Conservation (phyloP, 2,329 filamentous ascomycete genomes). For the Allantophomopsis lycopodina region DNA sequence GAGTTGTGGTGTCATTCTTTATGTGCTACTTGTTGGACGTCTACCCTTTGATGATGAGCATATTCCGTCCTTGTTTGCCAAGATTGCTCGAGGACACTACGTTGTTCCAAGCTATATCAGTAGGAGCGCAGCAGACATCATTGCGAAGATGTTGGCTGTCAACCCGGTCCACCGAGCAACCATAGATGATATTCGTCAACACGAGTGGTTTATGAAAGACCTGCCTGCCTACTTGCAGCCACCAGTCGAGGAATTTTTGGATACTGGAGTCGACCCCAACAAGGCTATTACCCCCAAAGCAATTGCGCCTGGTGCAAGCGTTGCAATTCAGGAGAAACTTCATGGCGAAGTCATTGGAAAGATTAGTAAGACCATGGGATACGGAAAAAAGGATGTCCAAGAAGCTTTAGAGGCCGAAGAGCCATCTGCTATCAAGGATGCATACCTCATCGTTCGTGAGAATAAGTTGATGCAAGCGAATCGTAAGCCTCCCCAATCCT, state of each 20-base stretch:
- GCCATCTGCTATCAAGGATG: conserved; percentile 96
- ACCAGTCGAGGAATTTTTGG: conserved; percentile 81
- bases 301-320: conserved; percentile 66
- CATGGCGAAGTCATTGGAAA: conserved; percentile 90
- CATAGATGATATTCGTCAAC: conserved; percentile 82
- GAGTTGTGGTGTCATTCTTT: conserved; percentile 89
- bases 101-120: conserved; percentile 87
- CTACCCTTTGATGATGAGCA: conserved; percentile 97
- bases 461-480: conserved; percentile 95
- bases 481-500: conserved; percentile 43
- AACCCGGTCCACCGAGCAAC: conserved; percentile 91
- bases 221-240: conserved; percentile 77
- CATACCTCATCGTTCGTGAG: conserved; percentile 93
- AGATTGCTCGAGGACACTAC: conserved; percentile 91
- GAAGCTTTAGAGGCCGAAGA: conserved; percentile 86
- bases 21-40: conserved; percentile 66
- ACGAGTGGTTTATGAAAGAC: conserved; percentile 87
- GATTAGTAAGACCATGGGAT: conserved; percentile 96
- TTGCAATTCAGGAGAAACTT: conserved; percentile 73
- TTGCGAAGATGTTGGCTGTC: conserved; percentile 87
- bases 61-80: conserved; percentile 93
- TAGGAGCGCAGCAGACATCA: conserved; percentile 65
- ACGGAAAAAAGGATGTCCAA: conserved; percentile 86
- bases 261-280: conserved; percentile 86
- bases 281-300: conserved; percentile 77